phyloP scores from a whole-genome alignment of 345 rosid genomes.

The Aquilaria sinensis region DNA sequence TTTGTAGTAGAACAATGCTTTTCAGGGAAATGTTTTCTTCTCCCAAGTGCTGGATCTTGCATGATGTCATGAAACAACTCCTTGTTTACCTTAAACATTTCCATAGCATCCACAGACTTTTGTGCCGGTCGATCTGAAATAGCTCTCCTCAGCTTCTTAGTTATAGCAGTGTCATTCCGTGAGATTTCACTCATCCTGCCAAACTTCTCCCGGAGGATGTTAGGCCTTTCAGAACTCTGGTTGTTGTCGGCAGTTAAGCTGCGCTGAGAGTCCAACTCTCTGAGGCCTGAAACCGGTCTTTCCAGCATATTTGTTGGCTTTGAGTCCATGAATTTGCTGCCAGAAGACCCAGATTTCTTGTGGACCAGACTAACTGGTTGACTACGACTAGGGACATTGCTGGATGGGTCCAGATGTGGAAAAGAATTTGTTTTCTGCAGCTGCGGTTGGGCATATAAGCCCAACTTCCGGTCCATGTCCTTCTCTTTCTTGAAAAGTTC shows the following conservation, averaged over 20 bases:
- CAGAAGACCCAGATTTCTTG: no score
- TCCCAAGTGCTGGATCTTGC: constrained; percentile 32
- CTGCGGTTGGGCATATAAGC: no score
- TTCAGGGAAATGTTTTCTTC: constrained; percentile 23
- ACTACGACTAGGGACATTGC: background rate
- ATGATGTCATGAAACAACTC: constrained; percentile 44
- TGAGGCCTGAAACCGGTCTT: no score
- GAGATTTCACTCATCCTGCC: constrained; percentile 7
- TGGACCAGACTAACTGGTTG: no score
- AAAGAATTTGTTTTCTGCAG: no score
- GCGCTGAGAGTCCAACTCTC: no score
- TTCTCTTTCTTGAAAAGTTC: background rate
- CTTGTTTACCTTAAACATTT: constrained; percentile 48
- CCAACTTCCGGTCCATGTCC: no score
- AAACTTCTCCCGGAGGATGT: constrained; percentile 1
- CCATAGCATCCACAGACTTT: constrained; percentile 53
- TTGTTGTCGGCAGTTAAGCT: no score
- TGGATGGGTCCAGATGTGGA: no score
- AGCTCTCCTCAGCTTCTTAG: constrained; percentile 14
- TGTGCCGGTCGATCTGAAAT: constrained; percentile 30
- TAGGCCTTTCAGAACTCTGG: constrained; percentile 10
- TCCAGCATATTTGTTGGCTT: background rate
- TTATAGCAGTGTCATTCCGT: constrained; percentile 12
- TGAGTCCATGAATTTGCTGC: no score
- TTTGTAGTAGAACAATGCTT: constrained; percentile 21